Conservation (phyloP, 495 filamentous ascomycete genomes). For the Paragyromitra xinjiangensis region DNA sequence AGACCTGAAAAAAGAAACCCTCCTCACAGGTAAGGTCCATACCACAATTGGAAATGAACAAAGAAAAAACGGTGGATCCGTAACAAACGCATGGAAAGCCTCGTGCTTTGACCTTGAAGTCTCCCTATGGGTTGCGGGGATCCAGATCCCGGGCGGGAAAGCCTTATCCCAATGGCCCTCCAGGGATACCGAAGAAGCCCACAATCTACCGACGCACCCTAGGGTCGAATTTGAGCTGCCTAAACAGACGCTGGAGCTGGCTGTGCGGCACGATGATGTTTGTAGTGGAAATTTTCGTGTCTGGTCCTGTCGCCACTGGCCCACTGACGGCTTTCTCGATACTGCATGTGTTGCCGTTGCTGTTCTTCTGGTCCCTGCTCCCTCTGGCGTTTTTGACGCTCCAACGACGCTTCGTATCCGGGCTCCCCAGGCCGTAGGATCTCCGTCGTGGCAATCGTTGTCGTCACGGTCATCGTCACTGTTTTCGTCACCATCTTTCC, state of each 20-base stretch:
- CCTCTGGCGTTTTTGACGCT: conserved; percentile 47
- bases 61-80: conserved; percentile 24
- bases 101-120: not conserved
- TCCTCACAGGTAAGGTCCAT: not conserved
- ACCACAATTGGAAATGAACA: conserved; percentile 1
- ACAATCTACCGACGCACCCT: not conserved
- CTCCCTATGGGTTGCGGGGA: not conserved
- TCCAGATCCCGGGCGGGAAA: not conserved
- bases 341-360: conserved; percentile 39
- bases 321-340: conserved; percentile 50
- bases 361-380: conserved; percentile 48
- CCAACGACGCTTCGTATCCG: conserved; percentile 49
- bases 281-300: conserved; percentile 52
- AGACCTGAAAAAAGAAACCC: conserved; percentile 16
- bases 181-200: not conserved
- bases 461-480: conserved; percentile 54
- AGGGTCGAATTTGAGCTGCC: not conserved
- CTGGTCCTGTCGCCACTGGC: conserved; percentile 41
- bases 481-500: conserved; percentile 56
- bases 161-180: not conserved
- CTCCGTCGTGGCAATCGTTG: conserved; percentile 56
- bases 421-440: conserved; percentile 51
- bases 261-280: conserved; percentile 51
- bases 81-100: not conserved
- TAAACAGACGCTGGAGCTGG: conserved; percentile 36